phyloP scores from a whole-genome alignment of 1,284 basidiomycete species.

The Ganoderma resinaceum region DNA sequence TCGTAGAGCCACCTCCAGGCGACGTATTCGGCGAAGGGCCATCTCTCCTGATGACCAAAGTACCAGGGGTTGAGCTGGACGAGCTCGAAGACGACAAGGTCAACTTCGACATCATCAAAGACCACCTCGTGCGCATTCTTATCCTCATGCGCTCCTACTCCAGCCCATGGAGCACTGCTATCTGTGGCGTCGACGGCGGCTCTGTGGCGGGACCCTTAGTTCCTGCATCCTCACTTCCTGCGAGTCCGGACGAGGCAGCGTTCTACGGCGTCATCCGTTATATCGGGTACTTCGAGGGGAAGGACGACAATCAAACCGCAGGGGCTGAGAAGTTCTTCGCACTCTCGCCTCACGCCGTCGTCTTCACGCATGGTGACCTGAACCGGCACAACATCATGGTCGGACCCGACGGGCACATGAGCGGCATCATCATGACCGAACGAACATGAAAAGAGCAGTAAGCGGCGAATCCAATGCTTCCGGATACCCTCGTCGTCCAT shows the following conservation, averaged over 20 bases:
- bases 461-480: too few species aligned
- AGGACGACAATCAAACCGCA: not conserved
- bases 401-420: not conserved
- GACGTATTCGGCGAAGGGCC: not conserved
- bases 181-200: conserved; percentile 25
- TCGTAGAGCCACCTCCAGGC: conserved; percentile 10
- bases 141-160: conserved; percentile 21
- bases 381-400: conserved; percentile 8
- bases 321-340: conserved; percentile 13
- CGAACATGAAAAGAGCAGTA: too few species aligned
- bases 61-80: conserved; percentile 12
- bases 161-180: conserved; percentile 18
- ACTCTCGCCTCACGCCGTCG: conserved; percentile 19
- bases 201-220: conserved; percentile 12
- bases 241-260: conserved; percentile 11
- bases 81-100: conserved; percentile 5
- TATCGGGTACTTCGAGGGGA: not conserved
- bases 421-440: conserved; percentile 1
- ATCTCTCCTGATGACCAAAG: conserved; percentile 29
- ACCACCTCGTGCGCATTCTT: conserved; percentile 16
- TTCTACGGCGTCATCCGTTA: conserved; percentile 16
- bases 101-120: conserved; percentile 14
- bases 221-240: conserved; percentile 8
- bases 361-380: conserved; percentile 5
- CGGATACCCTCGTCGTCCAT: too few species aligned